phyloP scores from a whole-genome alignment of 805 yeast genomes.

The Wickerhamomyces xylosicus region DNA sequence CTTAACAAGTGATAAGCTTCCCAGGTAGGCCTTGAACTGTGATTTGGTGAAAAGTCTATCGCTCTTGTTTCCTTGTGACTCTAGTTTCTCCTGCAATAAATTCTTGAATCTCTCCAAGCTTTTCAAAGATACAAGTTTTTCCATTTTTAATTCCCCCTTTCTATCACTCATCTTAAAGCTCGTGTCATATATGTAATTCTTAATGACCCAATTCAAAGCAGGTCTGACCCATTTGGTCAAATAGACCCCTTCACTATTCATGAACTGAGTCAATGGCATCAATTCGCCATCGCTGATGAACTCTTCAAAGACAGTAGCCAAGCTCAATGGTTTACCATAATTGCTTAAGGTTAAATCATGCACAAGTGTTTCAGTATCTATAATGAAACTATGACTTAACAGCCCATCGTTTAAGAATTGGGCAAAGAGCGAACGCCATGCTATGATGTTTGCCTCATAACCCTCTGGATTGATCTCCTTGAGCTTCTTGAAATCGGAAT shows the following conservation, averaged over 20 bases:
- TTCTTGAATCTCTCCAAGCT: constrained; percentile 9
- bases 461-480: constrained; percentile 31
- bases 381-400: constrained; percentile 11
- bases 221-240: constrained; percentile 16
- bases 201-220: constrained; percentile 14
- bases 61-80: not conserved
- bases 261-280: constrained; percentile 18
- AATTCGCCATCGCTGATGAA: constrained; percentile 20
- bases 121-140: constrained; percentile 12
- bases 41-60: constrained; percentile 7
- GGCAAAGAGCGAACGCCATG: constrained; percentile 25
- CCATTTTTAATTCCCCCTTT: constrained; percentile 10
- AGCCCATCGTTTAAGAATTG: constrained; percentile 7
- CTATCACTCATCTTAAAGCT: constrained; percentile 12
- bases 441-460: constrained; percentile 26
- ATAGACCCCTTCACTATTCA: constrained; percentile 11
- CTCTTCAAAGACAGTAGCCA: constrained; percentile 25
- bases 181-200: constrained; percentile 14
- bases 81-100: constrained; percentile 4
- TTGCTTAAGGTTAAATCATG: constrained; percentile 18
- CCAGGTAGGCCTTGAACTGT: constrained; percentile 5
- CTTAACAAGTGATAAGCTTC: too few relatives aligned
- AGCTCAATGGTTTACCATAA: constrained; percentile 25
- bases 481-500: constrained; percentile 27
- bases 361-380: constrained; percentile 18